These are phyloP conservation scores for Aspergillus terreus DNA, from an alignment of 2,329 filamentous ascomycete species.

Conservation along the genomic window DNA sequence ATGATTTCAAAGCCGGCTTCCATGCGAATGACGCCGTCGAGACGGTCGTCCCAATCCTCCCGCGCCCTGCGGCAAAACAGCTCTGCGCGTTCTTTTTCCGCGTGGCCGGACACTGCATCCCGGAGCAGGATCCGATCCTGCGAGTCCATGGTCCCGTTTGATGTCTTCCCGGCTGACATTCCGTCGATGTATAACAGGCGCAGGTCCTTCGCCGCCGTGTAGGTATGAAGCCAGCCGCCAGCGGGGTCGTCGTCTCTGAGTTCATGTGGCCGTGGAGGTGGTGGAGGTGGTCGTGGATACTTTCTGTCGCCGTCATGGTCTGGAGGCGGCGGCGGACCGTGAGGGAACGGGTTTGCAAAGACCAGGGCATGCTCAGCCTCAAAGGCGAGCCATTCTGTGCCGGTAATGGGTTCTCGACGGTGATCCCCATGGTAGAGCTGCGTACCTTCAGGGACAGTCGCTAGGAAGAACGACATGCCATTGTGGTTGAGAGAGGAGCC, in stretches of 20 bases:
- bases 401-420: conserved; percentile 44
- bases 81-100: conserved; percentile 52
- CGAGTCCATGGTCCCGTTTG: conserved; percentile 63
- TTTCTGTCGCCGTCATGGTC: not conserved
- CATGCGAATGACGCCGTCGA: conserved; percentile 65
- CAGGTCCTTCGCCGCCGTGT: conserved; percentile 55
- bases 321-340: conserved; percentile 11
- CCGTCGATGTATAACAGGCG: conserved; percentile 67
- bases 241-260: not conserved
- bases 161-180: conserved; percentile 63
- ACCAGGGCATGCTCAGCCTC: conserved; percentile 69
- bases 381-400: conserved; percentile 70
- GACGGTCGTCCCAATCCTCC: conserved; percentile 46
- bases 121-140: conserved; percentile 61
- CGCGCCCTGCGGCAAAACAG: conserved; percentile 54
- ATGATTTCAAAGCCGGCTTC: conserved; percentile 70
- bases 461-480: conserved; percentile 68
- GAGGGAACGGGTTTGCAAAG: conserved; percentile 49
- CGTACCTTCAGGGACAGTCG: conserved; percentile 60
- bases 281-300: not conserved
- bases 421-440: conserved; percentile 64
- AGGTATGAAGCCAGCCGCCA: conserved; percentile 63
- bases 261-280: not conserved
- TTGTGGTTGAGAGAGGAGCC: conserved; percentile 71
- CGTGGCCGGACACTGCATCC: conserved; percentile 16